phyloP scores from a whole-genome alignment of 73 alveolate genomes.

The Paramecium pentaurelia region DNA sequence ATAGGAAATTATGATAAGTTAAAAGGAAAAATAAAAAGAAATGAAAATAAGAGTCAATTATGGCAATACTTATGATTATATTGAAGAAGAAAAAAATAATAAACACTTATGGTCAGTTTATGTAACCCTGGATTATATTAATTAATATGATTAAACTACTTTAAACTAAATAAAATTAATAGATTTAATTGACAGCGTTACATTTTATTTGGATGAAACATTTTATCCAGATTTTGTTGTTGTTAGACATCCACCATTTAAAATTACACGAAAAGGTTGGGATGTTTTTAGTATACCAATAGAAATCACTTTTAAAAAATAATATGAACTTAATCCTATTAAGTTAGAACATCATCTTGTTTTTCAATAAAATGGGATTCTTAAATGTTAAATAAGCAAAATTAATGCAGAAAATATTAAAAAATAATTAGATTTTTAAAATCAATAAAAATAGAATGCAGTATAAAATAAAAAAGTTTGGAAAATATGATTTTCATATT shows the following conservation, averaged over 20 bases:
- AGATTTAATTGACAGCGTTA: background rate
- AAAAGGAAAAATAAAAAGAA: background rate
- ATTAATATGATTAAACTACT: background rate
- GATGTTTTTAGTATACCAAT: background rate
- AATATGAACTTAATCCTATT: background rate
- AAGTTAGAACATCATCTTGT: background rate
- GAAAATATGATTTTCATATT: background rate
- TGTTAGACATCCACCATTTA: background rate
- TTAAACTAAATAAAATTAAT: background rate
- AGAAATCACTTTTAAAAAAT: background rate
- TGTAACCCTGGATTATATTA: background rate
- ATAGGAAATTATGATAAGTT: background rate
- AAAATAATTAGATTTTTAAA: background rate
- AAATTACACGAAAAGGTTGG: background rate
- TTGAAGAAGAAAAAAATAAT: background rate
- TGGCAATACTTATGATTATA: background rate
- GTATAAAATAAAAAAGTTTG: background rate
- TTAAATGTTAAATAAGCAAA: background rate
- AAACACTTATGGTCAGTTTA: background rate
- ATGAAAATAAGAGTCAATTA: background rate
- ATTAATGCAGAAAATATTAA: background rate
- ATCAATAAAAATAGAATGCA: background rate
- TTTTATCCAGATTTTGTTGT: background rate
- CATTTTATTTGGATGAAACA: background rate
- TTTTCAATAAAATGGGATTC: background rate